Evolutionary conservation across 2,329 filamentous ascomycete species (phyloP), one percentile per base, ranked within the genome.

Genomic region (Didymella pinodella): DNA sequence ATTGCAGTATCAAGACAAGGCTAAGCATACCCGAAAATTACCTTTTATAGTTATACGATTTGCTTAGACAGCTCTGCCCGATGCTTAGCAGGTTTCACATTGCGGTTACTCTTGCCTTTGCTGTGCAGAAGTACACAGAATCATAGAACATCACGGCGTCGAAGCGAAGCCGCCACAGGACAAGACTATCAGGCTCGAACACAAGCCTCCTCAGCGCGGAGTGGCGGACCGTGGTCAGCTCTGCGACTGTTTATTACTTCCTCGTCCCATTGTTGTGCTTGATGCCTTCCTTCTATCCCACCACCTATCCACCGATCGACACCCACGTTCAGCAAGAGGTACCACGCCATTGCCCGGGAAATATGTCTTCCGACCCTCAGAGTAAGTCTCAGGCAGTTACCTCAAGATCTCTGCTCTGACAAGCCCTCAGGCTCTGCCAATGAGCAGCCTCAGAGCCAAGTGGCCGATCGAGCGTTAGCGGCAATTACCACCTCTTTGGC

Each of bases 241-340:
- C 66, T 62, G 63, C 54, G 58, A 48, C 59, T 64, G 72, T 74
- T 76, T 75, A 76, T 72, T 74, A 75, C 64, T 54, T 57, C 59
- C 61, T 40, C 11, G 45, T 65, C 71, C 72, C 72, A 59, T 61
- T 65, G 60, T 63, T 22, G 56, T 63, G 58, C 57, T 61, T 57
- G 49, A 64, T 62, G 59, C 62, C 61, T 56, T 54, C 66, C 63
- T 62, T 63, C 63, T 59, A 68, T 69, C 66, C 62, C 41, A 65
- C 58, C 59, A 60, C 57, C 55, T 64, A 65, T 65, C 64, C 67
- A 57, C 65, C 63, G 62, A 69, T 64, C 59, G 51, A 55, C 63
- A 53, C 38, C 53, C 28, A n/a, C 57, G 52, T 57, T 38, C 57
- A 61, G 55, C 58, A 65, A 43, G 45, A 61, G 48, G 45, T 52